Evolutionary conservation across 2,329 filamentous ascomycete species (phyloP).

Genomic region (Kalmusia sp.): DNA sequence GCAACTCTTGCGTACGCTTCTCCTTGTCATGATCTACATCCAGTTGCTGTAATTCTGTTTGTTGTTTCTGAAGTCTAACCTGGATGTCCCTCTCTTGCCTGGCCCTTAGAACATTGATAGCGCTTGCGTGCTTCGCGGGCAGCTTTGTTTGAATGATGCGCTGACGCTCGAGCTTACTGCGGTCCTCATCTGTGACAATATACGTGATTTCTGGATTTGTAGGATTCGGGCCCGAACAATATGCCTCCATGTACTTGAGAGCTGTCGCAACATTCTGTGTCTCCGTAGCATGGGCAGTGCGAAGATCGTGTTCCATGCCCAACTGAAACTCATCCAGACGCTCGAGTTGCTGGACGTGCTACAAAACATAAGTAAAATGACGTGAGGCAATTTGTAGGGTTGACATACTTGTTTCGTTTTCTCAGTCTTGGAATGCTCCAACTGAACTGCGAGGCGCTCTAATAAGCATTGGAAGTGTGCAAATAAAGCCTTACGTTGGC

Average conservation of each 20-base stretch:
- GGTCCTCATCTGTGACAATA: conserved; percentile 53
- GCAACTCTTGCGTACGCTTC: conserved; percentile 40
- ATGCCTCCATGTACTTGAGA: conserved; percentile 57
- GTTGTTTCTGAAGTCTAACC: conserved; percentile 46
- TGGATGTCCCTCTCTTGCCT: conserved; percentile 51
- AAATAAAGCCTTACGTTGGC: conserved; percentile 39
- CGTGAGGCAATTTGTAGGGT: neutral
- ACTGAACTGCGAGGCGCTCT: conserved; percentile 26
- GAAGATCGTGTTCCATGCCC: conserved; percentile 51
- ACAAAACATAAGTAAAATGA: conserved; percentile 26
- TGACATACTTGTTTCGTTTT: conserved; percentile 37
- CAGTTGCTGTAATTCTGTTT: conserved; percentile 47
- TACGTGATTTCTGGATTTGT: conserved; percentile 33
- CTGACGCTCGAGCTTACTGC: conserved; percentile 52
- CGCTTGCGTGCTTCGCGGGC: conserved; percentile 51
- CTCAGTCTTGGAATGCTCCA: conserved; percentile 27
- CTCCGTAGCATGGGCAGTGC: conserved; percentile 50
- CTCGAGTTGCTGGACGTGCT: conserved; percentile 49
- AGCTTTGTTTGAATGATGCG: conserved; percentile 47
- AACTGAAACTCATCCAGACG: conserved; percentile 55
- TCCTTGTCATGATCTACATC: conserved; percentile 42
- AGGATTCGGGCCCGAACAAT: conserved; percentile 49
- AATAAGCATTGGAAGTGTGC: conserved; percentile 32
- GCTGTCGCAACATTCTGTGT: conserved; percentile 53
- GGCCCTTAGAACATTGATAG: conserved; percentile 56